Evolutionary conservation across 441 rosid genomes (phyloP).

Genomic region (Pelargonium citronellum): DNA sequence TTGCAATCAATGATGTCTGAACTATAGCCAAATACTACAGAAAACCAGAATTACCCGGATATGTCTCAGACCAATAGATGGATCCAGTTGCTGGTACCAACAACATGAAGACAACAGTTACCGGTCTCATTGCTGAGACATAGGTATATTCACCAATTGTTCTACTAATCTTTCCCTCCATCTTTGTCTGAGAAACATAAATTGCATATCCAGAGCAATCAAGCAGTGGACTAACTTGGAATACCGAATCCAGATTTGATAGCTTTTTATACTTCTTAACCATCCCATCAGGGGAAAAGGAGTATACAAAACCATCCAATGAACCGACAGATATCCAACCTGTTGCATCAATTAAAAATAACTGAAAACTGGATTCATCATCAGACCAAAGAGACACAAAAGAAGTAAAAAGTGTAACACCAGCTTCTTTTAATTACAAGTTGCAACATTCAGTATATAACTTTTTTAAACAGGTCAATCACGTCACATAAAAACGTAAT

Average conservation of each 20-base stretch:
- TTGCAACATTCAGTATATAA: too few species aligned
- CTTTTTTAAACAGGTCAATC: too few species aligned
- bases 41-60: conserved; percentile 44
- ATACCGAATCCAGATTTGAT: conserved; percentile 34
- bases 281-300: conserved; percentile 59
- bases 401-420: neutral
- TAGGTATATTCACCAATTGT: conserved; percentile 32
- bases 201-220: conserved; percentile 77
- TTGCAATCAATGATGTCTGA: neutral
- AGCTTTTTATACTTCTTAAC: conserved; percentile 44
- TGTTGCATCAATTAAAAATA: conserved; percentile 15
- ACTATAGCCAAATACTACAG: too few species aligned
- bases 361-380: neutral
- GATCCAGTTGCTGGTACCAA: conserved; percentile 64
- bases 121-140: conserved; percentile 58
- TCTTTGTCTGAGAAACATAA: conserved; percentile 59
- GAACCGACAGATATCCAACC: conserved; percentile 85
- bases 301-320: conserved; percentile 70
- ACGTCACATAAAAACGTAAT: too few species aligned
- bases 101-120: conserved; percentile 48
- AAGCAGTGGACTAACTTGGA: conserved; percentile 52
- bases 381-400: too few species aligned
- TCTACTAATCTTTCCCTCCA: conserved; percentile 45
- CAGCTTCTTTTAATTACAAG: neutral
- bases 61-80: conserved; percentile 61